Conservation (phyloP, 1,284 basidiomycete species). For the Uromyces viciae-fabae region DNA sequence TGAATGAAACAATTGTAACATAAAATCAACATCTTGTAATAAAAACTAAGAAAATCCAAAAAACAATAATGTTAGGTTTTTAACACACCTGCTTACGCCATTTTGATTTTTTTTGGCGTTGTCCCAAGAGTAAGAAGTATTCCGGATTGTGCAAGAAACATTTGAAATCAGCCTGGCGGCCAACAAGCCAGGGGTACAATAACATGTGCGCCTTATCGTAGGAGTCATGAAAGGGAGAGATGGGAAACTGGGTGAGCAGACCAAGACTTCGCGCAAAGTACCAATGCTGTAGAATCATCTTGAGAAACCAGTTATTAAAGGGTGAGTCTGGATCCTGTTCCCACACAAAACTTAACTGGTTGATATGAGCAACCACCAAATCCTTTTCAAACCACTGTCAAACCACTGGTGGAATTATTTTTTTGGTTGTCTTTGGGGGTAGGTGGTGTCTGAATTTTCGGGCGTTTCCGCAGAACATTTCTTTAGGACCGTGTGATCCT, state of each 20-base stretch:
- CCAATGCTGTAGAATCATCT: background rate
- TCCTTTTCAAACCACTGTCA: conserved; percentile 1
- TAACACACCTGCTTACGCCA: too few relatives aligned
- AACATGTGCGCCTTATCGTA: background rate
- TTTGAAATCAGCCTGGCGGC: background rate
- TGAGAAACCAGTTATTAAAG: background rate
- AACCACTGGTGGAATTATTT: background rate
- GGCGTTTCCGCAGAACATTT: background rate
- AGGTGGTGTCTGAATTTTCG: background rate
- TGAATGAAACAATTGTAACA: too few relatives aligned
- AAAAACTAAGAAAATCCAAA: too few relatives aligned
- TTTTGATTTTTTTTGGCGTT: background rate
- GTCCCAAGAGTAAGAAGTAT: background rate
- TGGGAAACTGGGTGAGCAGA: background rate
- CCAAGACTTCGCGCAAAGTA: background rate
- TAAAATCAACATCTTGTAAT: too few relatives aligned
- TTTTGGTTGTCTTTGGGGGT: background rate
- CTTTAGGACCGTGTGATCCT: too few relatives aligned
- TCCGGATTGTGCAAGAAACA: background rate
- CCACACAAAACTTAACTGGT: conserved; percentile 2
- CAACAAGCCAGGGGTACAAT: background rate
- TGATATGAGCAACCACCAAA: background rate
- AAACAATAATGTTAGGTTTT: too few relatives aligned
- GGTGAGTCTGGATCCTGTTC: background rate
- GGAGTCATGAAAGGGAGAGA: background rate